Conservation (phyloP, 2,329 filamentous ascomycete species). For the Tolypocladium ovalisporum region DNA sequence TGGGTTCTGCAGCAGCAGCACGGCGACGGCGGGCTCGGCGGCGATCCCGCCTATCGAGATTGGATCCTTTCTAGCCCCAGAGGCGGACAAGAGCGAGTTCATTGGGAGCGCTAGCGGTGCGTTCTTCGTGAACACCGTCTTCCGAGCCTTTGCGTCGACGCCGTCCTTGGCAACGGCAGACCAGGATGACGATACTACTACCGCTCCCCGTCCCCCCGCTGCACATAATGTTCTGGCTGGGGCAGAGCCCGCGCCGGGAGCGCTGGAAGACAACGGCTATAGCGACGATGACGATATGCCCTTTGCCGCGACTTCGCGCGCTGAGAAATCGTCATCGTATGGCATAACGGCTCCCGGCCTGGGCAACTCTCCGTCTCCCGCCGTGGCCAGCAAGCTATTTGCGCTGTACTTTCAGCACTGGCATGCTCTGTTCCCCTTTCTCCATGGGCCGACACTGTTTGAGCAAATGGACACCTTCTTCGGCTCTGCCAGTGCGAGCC, state of each 20-base stretch:
- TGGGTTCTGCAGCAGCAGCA: neutral
- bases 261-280: neutral
- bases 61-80: neutral
- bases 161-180: neutral
- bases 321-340: neutral
- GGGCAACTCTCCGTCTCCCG: constrained; percentile 5
- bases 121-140: constrained; percentile 43
- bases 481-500: neutral
- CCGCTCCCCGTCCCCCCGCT: neutral
- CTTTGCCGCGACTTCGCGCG: neutral
- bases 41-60: neutral
- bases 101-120: constrained; percentile 41
- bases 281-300: neutral
- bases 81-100: constrained; percentile 28
- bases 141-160: constrained; percentile 32
- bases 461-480: constrained; percentile 19
- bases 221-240: neutral
- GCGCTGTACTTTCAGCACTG: constrained; percentile 38
- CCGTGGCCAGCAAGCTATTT: constrained; percentile 27
- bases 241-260: neutral
- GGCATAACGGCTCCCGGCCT: neutral
- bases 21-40: neutral
- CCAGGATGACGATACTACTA: neutral
- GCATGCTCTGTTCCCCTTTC: constrained; percentile 41
- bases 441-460: constrained; percentile 37